phyloP scores from a whole-genome alignment of 2,329 filamentous ascomycete genomes.

The Elsinoe batatas region DNA sequence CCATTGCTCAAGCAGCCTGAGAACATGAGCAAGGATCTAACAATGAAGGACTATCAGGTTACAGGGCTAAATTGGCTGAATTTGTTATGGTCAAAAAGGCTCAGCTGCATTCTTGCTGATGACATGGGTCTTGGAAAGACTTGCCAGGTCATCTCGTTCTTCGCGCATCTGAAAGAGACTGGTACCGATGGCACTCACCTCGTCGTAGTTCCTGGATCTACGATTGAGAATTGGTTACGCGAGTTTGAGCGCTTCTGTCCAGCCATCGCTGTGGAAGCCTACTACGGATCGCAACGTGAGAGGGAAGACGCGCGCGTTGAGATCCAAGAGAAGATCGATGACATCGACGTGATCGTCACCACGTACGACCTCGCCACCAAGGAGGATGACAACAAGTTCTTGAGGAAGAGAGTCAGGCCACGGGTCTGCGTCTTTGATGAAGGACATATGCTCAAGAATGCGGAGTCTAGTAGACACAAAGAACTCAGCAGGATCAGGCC shows the following conservation, averaged over 20 bases:
- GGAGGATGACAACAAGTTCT: conserved; percentile 52
- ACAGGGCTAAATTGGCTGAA: conserved; percentile 93
- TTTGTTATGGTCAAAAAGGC: conserved; percentile 65
- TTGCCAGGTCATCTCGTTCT: conserved; percentile 86
- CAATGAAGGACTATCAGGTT: conserved; percentile 86
- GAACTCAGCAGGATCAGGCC: conserved; percentile 68
- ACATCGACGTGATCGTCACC: conserved; percentile 60
- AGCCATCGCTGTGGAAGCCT: conserved; percentile 58
- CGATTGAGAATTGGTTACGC: conserved; percentile 87
- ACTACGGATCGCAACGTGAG: conserved; percentile 61
- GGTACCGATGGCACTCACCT: conserved; percentile 63
- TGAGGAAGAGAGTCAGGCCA: conserved; percentile 45
- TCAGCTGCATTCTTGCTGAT: conserved; percentile 88
- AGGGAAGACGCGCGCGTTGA: conserved; percentile 58
- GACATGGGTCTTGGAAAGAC: conserved; percentile 97
- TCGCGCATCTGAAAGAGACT: conserved; percentile 70
- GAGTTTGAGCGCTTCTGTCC: conserved; percentile 87
- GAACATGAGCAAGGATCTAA: conserved; percentile 64
- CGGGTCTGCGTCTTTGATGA: conserved; percentile 75
- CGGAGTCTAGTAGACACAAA: conserved; percentile 69
- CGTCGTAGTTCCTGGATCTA: conserved; percentile 85
- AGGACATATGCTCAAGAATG: conserved; percentile 87
- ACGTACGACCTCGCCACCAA: conserved; percentile 58
- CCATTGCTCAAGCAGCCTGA: conserved; percentile 55
- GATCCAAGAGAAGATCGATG: conserved; percentile 54